Evolutionary conservation across 2,329 filamentous ascomycete genomes (phyloP).

Genomic region (Coniochaeta sp.): DNA sequence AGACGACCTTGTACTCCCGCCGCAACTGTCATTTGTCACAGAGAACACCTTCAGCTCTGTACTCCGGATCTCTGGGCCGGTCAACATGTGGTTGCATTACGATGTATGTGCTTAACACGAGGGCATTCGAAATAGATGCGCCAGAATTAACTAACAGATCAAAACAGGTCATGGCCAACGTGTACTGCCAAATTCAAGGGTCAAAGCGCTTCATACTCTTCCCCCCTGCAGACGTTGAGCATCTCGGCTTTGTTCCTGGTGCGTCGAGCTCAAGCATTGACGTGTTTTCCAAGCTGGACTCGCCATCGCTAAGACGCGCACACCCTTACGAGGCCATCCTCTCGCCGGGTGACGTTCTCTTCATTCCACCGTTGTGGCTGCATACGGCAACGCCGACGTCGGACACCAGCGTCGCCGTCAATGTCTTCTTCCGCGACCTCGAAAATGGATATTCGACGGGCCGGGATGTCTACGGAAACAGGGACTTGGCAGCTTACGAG

Average conservation of each 20-base stretch:
- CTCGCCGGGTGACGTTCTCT: slow-evolving; percentile 67
- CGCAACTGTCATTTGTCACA: slow-evolving; percentile 47
- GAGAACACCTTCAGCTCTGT: slow-evolving; percentile 71
- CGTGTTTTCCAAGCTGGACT: slow-evolving; percentile 49
- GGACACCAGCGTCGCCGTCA: slow-evolving; percentile 68
- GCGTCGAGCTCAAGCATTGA: slow-evolving; percentile 74
- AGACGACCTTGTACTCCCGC: slow-evolving; percentile 62
- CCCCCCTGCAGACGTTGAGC: slow-evolving; percentile 65
- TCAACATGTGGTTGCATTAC: slow-evolving; percentile 88
- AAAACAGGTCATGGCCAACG: slow-evolving; percentile 71
- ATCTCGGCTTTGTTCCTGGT: slow-evolving; percentile 66
- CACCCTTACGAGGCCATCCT: slow-evolving; percentile 62
- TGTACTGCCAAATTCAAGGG: slow-evolving; percentile 73
- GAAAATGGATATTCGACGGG: slow-evolving; percentile 62
- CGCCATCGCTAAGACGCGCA: slow-evolving; percentile 34
- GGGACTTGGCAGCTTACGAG: slow-evolving; percentile 78
- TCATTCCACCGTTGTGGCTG: slow-evolving; percentile 77
- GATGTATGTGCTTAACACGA: slow-evolving; percentile 42
- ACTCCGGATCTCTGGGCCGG: slow-evolving; percentile 69
- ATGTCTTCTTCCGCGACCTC: slow-evolving; percentile 77
- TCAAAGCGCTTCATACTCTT: slow-evolving; percentile 70
- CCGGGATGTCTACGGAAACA: slow-evolving; percentile 80
- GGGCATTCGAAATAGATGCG: background rate
- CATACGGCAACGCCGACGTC: slow-evolving; percentile 62
- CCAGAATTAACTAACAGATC: background rate